Base-by-base conservation (phyloP, 2,329 filamentous ascomycete genomes). In the Pezicula radicicola region DNA sequence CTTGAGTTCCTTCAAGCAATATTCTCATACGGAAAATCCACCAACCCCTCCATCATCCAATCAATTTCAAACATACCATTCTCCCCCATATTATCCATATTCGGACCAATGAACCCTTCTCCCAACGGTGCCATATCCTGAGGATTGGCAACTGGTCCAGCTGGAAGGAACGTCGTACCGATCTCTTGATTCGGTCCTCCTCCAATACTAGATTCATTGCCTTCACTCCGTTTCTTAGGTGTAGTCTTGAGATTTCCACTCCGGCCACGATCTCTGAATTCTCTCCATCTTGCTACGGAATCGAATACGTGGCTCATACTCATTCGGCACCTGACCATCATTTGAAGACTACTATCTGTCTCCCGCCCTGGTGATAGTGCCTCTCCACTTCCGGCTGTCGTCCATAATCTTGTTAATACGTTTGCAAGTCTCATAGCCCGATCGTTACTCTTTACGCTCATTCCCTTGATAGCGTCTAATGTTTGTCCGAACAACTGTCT, bases 281-380 rank as follows among this genome's bases (percentile, higher is more conserved):
- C 78, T 54, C 83, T 75, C 84, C 84, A 88, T 50, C 83, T 75
- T 83, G 83, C 86, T 18, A 87, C 81, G 16, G 80, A 83, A 66
- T 88, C 84, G 61, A 81, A 87, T 1, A 87, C 76, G 13, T 87
- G 74, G 37, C 81, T 85, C 74, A 87, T 83, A 59, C 82, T 85
- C 76, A 85, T 86, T 13, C 84, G 75, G 53, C 81, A 85, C 28
- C 82, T 77, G 28, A 87, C 81, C 57, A 81, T 84, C n/a, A 88
- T 72, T 55, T 83, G 78, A 30, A 87, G 68, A 16, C 68, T 71
- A 41, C 42, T 45, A 16, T 45, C 42, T n/a, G 42, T 45, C 8
- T 45, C 74, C 70, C 50, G 76, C 72, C 13, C 67, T 60, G 45
- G 67, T 44, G 35, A 60, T 51, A 13, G 27, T 36, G 43, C 39